Conservation (phyloP, 768 basidiomycete genomes). For the Lactifluus rugatus region DNA sequence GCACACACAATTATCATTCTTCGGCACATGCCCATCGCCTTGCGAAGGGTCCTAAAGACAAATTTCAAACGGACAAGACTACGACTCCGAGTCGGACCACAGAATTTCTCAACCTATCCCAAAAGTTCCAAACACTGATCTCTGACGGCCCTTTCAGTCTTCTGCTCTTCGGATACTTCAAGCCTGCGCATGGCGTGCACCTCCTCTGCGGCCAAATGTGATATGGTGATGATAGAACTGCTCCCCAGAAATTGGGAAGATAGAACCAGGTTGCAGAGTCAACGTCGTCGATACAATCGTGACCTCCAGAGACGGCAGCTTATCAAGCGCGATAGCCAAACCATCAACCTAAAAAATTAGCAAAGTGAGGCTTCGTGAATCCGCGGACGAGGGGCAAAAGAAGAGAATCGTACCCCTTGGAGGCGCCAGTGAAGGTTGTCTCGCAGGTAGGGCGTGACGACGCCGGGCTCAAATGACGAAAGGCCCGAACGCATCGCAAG, state of each 20-base stretch:
- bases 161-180: not conserved
- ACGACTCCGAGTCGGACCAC: too few species aligned
- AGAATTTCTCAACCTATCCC: not conserved
- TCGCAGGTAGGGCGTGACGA: slow-evolving; percentile 33
- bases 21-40: not conserved
- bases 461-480: slow-evolving; percentile 29
- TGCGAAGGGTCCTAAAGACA: not conserved
- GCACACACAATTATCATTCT: not conserved
- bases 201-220: slow-evolving; percentile 11
- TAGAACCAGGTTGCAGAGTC: not conserved
- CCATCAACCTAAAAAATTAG: not conserved
- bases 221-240: slow-evolving; percentile 7
- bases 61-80: not conserved
- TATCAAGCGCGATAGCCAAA: not conserved
- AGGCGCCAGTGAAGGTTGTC: slow-evolving; percentile 35
- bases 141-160: not conserved
- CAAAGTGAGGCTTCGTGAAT: not conserved
- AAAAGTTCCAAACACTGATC: not conserved
- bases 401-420: slow-evolving; percentile 28
- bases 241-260: slow-evolving; percentile 5
- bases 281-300: not conserved
- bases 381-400: too few species aligned
- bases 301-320: slow-evolving; percentile 15
- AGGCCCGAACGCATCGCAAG: slow-evolving; percentile 25
- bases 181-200: not conserved